phyloP scores from a whole-genome alignment of 1,284 basidiomycete genomes.

The Cryptococcus sp. region DNA sequence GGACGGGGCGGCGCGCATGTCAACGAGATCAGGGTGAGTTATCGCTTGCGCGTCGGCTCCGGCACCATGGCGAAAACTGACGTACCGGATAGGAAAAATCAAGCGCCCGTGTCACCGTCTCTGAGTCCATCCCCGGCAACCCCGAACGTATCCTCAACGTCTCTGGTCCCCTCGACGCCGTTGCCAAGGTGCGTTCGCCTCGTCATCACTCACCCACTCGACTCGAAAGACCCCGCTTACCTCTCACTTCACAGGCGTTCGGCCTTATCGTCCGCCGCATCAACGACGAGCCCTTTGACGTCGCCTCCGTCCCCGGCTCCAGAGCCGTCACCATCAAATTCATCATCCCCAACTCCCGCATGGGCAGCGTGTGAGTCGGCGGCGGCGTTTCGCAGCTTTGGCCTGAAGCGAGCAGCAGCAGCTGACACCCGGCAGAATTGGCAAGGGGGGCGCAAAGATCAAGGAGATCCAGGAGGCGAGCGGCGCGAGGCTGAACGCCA shows the following conservation, averaged over 20 bases:
- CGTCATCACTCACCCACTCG: not conserved
- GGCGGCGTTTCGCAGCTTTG: not conserved
- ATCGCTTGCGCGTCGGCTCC: too few relatives aligned
- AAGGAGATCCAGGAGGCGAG: slow-evolving; percentile 99
- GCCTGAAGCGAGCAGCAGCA: too few relatives aligned
- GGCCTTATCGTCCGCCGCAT: slow-evolving; percentile 97
- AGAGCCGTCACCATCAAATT: slow-evolving; percentile 99
- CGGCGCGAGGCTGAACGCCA: slow-evolving; percentile 91
- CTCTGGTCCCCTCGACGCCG: slow-evolving; percentile 94
- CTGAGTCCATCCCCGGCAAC: slow-evolving; percentile 94
- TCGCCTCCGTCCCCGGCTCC: slow-evolving; percentile 94
- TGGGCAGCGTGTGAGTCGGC: slow-evolving; percentile 77
- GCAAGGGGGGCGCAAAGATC: slow-evolving; percentile 95
- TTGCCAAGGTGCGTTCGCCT: slow-evolving; percentile 73
- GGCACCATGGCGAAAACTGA: not conserved
- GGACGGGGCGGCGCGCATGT: slow-evolving; percentile 95
- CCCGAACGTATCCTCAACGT: slow-evolving; percentile 98
- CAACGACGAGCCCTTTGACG: slow-evolving; percentile 98
- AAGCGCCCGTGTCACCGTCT: slow-evolving; percentile 89
- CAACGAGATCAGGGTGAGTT: slow-evolving; percentile 78
- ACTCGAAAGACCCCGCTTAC: not conserved
- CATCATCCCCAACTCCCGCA: slow-evolving; percentile 98
- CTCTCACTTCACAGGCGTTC: slow-evolving; percentile 68
- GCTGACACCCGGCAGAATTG: slow-evolving; percentile 58
- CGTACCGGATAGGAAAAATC: slow-evolving; percentile 69